Conservation (phyloP, 1,284 basidiomycete species). For the Naganishia sp. region DNA sequence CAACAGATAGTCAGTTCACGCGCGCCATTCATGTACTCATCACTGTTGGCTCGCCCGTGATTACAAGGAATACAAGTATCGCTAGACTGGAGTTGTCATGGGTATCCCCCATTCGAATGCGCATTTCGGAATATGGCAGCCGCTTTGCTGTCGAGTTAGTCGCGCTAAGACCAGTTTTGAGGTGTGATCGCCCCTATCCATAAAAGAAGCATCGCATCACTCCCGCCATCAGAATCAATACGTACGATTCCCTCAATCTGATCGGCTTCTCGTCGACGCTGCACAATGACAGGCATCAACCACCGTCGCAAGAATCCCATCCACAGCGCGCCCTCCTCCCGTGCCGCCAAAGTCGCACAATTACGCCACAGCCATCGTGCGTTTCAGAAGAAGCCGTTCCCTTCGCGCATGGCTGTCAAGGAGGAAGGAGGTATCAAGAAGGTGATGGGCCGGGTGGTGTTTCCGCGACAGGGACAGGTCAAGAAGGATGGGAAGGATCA, state of each 20-base stretch:
- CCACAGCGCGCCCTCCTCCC: not conserved
- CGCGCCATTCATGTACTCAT: no score
- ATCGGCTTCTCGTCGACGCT: not conserved
- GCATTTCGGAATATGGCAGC: no score
- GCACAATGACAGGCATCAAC: slow-evolving; percentile 21
- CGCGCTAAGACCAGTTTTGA: not conserved
- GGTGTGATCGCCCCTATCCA: slow-evolving; percentile 8
- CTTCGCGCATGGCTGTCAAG: not conserved
- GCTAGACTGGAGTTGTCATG: no score
- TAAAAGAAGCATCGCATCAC: not conserved
- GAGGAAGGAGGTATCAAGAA: no score
- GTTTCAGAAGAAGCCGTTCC: slow-evolving; percentile 8
- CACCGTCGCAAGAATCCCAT: slow-evolving; percentile 16
- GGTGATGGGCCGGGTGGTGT: not conserved
- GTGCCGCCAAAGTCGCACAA: not conserved
- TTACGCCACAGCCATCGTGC: slow-evolving; percentile 1
- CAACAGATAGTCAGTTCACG: no score
- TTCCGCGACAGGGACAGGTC: not conserved
- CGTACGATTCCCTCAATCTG: no score
- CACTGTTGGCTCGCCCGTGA: no score
- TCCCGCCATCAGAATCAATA: not conserved
- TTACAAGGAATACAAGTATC: no score
- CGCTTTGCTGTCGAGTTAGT: not conserved
- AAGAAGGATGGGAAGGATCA: not conserved
- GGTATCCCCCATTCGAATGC: no score